Percentiles rank a stretch among this genome's conserved stretches.
These are phyloP conservation scores for Adansonia gregorii DNA, from an alignment of 441 rosid genomes.

Conservation along the genomic window DNA sequence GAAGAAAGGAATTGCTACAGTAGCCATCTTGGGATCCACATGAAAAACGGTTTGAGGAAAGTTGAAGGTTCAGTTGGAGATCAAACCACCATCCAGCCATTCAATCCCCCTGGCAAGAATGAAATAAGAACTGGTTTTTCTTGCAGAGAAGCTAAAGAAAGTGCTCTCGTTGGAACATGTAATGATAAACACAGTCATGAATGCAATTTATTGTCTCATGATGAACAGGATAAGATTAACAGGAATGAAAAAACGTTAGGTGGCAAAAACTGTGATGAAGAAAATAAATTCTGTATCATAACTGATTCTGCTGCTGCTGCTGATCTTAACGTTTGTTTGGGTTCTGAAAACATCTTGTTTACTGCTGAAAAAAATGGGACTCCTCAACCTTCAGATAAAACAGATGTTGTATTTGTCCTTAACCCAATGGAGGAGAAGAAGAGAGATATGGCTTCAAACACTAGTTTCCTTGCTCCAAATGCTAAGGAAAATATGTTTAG, in stretches of 20 bases:
- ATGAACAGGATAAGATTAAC: slow-evolving; percentile 22
- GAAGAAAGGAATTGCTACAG: slow-evolving; percentile 34
- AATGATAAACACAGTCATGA: slow-evolving; percentile 12
- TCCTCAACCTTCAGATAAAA: slow-evolving; percentile 31
- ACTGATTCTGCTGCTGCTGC: slow-evolving; percentile 24
- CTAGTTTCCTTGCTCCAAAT: slow-evolving; percentile 27
- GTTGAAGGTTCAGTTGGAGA: slow-evolving; percentile 37
- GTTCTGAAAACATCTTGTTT: slow-evolving; percentile 26
- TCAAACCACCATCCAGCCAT: slow-evolving; percentile 30
- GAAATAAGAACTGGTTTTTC: slow-evolving; percentile 1
- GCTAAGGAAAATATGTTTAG: slow-evolving; percentile 26
- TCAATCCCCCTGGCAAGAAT: slow-evolving; percentile 19
- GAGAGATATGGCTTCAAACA: slow-evolving; percentile 25
- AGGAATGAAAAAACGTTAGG: slow-evolving; percentile 19
- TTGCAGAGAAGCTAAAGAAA: slow-evolving; percentile 11
- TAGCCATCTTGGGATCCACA: slow-evolving; percentile 41
- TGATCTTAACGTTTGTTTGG: slow-evolving; percentile 33
- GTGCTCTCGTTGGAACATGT: slow-evolving; percentile 21
- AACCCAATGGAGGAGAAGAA: slow-evolving; percentile 30
- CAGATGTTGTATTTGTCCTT: slow-evolving; percentile 20
- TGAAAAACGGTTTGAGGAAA: slow-evolving; percentile 32
- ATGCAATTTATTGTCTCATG: slow-evolving; percentile 2
- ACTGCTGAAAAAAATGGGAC: slow-evolving; percentile 22
- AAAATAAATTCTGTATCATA: slow-evolving; percentile 25
- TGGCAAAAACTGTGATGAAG: slow-evolving; percentile 27